These are phyloP conservation scores for Circinella umbellata DNA, from an alignment of 371 early-diverging fungal species.

Conservation along the genomic window DNA sequence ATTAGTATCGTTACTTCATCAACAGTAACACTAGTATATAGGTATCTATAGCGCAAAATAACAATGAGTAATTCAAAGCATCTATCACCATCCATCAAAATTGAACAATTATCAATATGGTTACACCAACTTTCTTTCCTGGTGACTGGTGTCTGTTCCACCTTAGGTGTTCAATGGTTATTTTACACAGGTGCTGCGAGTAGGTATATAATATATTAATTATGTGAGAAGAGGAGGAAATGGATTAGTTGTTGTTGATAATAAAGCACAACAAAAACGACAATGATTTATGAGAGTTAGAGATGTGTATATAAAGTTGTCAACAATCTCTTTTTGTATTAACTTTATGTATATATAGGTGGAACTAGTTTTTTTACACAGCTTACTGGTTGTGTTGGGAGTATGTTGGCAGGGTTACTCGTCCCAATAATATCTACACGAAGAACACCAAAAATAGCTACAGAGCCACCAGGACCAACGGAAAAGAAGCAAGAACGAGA, in stretches of 20 bases:
- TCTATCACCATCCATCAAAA: neutral
- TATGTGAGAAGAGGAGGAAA: no score
- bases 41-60: neutral
- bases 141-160: conserved; percentile 61
- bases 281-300: neutral
- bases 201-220: conserved; percentile 21
- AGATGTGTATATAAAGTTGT: no score
- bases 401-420: conserved; percentile 57
- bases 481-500: neutral
- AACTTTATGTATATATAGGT: conserved; percentile 24
- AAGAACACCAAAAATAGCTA: neutral
- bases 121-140: conserved; percentile 58
- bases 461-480: neutral
- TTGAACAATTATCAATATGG: neutral
- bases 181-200: conserved; percentile 70
- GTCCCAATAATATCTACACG: conserved; percentile 36
- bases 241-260: no score
- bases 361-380: conserved; percentile 59
- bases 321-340: conserved; percentile 6
- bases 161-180: conserved; percentile 67
- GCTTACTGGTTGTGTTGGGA: conserved; percentile 58
- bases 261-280: neutral
- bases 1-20: no score
- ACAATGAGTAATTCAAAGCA: neutral
- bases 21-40: no score